Percentiles rank a stretch among this genome's conserved stretches.
Evolutionary conservation across 2,329 filamentous ascomycete species (phyloP).

Genomic region (Mycosphaerella arachidis): DNA sequence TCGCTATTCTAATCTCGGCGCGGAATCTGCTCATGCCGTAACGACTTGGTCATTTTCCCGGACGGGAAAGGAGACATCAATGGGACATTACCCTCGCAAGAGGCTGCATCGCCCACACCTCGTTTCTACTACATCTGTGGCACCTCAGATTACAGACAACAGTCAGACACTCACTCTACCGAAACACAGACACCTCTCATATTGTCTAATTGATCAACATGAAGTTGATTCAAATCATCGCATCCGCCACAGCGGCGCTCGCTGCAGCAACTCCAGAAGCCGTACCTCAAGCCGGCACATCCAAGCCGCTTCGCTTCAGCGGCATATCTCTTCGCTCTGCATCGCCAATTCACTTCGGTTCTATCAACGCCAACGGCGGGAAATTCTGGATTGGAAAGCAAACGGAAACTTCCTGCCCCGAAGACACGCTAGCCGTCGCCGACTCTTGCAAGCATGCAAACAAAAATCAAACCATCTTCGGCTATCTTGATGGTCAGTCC

Average conservation of each 20-base stretch:
- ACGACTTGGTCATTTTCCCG: not conserved
- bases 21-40: not conserved
- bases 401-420: conserved; percentile 29
- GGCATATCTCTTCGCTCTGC: conserved; percentile 16
- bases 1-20: not conserved
- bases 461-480: conserved; percentile 18
- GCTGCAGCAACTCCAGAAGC: not conserved
- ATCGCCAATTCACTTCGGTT: conserved; percentile 25
- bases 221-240: not conserved
- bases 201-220: not conserved
- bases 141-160: not conserved
- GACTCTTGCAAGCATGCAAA: conserved; percentile 17
- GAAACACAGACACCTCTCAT: not conserved
- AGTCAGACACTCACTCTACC: not conserved
- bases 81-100: not conserved
- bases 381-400: conserved; percentile 30
- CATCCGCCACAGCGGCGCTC: not conserved
- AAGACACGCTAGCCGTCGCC: not conserved
- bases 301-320: not conserved
- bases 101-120: not conserved
- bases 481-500: conserved; percentile 4
- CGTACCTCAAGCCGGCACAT: not conserved
- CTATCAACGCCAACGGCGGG: conserved; percentile 17
- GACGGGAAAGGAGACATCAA: not conserved
- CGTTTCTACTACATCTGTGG: not conserved